phyloP scores from a whole-genome alignment of 2,329 filamentous ascomycete genomes.

The Ceratocystis colombiana region DNA sequence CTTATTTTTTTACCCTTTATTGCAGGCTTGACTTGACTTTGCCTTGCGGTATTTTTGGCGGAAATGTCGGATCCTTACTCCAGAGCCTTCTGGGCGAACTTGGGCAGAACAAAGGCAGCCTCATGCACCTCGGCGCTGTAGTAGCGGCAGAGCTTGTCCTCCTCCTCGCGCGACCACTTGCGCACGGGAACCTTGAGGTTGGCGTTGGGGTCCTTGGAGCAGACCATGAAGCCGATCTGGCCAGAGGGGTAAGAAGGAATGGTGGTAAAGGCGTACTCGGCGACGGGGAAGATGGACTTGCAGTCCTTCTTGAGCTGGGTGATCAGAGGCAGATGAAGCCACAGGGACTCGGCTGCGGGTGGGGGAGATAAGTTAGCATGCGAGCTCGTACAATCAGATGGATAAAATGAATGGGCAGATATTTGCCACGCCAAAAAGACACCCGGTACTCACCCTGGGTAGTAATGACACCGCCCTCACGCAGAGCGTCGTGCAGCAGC shows the following conservation, averaged over 20 bases:
- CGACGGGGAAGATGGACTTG: slow-evolving; percentile 92
- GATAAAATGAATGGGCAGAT: background rate
- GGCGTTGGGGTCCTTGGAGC: slow-evolving; percentile 81
- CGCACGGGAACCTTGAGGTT: slow-evolving; percentile 80
- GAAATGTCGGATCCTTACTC: slow-evolving; percentile 36
- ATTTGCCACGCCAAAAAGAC: slow-evolving; percentile 39
- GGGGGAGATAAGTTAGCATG: slow-evolving; percentile 10
- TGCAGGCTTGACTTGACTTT: background rate
- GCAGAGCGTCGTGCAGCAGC: slow-evolving; percentile 78
- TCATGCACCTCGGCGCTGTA: slow-evolving; percentile 97
- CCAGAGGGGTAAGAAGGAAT: slow-evolving; percentile 98
- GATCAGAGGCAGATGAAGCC: slow-evolving; percentile 93
- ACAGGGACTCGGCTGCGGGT: slow-evolving; percentile 85
- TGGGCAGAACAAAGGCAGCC: slow-evolving; percentile 86
- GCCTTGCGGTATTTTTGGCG: background rate
- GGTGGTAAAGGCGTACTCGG: slow-evolving; percentile 97
- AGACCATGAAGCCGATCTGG: slow-evolving; percentile 99
- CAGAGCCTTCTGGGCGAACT: slow-evolving; percentile 74
- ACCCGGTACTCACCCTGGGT: slow-evolving; percentile 80
- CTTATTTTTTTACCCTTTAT: background rate
- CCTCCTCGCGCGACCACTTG: slow-evolving; percentile 72
- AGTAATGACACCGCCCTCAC: slow-evolving; percentile 94
- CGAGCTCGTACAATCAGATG: background rate
- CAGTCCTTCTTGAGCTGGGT: slow-evolving; percentile 92
- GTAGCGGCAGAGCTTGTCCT: slow-evolving; percentile 88